phyloP scores from a whole-genome alignment of 2,329 filamentous ascomycete genomes.

The Epichloe gansuensis region DNA sequence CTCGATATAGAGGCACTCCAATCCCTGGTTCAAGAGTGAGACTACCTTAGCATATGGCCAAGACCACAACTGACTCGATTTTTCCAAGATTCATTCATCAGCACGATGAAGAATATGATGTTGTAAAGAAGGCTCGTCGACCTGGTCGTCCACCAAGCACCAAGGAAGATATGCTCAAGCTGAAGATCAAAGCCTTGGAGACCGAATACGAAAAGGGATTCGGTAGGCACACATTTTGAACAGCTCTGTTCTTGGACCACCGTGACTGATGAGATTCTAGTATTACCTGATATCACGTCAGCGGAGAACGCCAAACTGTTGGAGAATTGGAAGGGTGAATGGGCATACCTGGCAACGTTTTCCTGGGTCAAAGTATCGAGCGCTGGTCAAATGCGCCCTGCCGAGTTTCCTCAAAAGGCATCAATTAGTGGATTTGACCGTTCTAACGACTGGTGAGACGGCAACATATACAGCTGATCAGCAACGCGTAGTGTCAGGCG shows the following conservation, averaged over 20 bases:
- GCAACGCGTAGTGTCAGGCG: background rate
- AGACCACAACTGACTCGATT: constrained; percentile 14
- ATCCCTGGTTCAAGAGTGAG: constrained; percentile 48
- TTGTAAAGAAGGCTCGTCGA: constrained; percentile 56
- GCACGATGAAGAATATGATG: constrained; percentile 57
- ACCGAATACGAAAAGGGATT: constrained; percentile 78
- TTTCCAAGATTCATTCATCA: constrained; percentile 48
- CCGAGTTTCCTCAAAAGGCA: constrained; percentile 56
- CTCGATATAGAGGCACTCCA: constrained; percentile 47
- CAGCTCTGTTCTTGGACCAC: background rate
- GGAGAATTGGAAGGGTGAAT: constrained; percentile 68
- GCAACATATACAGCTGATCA: background rate
- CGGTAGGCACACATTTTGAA: constrained; percentile 37
- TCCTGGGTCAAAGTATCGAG: constrained; percentile 65
- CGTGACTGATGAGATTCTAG: constrained; percentile 23
- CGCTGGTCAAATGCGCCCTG: constrained; percentile 51
- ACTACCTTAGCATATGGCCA: background rate
- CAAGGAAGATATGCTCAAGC: constrained; percentile 64
- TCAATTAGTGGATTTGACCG: constrained; percentile 9
- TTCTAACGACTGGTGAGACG: background rate
- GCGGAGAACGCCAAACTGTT: constrained; percentile 53
- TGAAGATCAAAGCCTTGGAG: constrained; percentile 57
- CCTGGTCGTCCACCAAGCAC: constrained; percentile 68
- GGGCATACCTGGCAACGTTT: constrained; percentile 65
- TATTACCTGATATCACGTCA: constrained; percentile 63